Percentiles rank a stretch among this genome's conserved stretches.
These are phyloP conservation scores for Ceratobasidium sp. DNA, from an alignment of 1,284 basidiomycete species.

Conservation along the genomic window DNA sequence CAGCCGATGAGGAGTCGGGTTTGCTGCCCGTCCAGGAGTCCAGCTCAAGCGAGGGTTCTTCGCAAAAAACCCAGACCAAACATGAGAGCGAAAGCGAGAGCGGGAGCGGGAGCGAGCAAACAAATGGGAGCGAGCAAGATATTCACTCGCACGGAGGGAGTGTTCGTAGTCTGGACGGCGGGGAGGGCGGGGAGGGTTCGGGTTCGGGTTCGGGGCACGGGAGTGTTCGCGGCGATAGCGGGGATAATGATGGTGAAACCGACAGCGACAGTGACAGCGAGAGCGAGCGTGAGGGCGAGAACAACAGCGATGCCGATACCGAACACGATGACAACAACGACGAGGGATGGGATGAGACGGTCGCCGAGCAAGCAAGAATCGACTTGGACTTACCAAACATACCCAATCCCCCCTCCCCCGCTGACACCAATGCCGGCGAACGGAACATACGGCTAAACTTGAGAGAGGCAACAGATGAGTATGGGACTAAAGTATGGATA, in stretches of 20 bases:
- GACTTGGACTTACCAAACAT: neutral
- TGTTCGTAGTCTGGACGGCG: too few species aligned
- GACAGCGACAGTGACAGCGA: neutral
- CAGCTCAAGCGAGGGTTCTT: too few species aligned
- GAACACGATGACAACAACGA: neutral
- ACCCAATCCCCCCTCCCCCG: neutral
- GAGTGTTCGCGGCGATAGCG: neutral
- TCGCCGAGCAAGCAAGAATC: neutral
- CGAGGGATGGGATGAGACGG: neutral
- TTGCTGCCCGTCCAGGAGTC: too few species aligned
- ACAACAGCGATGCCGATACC: neutral
- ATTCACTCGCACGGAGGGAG: neutral
- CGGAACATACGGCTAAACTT: too few species aligned
- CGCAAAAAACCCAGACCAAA: too few species aligned
- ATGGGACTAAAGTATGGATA: too few species aligned
- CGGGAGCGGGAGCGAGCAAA: neutral
- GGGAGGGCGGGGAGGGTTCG: too few species aligned
- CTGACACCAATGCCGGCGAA: too few species aligned
- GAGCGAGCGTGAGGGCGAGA: too few species aligned
- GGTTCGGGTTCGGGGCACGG: neutral
- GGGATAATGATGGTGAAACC: neutral
- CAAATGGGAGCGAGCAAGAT: neutral
- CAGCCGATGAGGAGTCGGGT: too few species aligned
- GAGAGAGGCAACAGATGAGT: too few species aligned
- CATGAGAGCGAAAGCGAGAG: too few species aligned